phyloP scores from a whole-genome alignment of 2,329 filamentous ascomycete species.

The Aspergillus tamarii region DNA sequence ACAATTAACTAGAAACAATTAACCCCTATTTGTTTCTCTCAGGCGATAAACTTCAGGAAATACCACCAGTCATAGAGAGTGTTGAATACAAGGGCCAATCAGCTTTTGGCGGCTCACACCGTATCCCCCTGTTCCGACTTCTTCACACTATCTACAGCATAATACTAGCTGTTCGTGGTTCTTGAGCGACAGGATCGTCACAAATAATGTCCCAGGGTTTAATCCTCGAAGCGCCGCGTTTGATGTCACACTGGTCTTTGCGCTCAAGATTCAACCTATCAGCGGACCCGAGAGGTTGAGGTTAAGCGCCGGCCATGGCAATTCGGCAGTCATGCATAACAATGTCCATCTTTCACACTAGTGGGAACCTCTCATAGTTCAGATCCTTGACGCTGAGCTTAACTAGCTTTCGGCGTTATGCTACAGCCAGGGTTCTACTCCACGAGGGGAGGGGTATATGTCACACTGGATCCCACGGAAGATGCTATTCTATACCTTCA shows the following conservation, averaged over 20 bases:
- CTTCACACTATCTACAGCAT: conserved; percentile 3
- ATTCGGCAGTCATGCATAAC: conserved; percentile 18
- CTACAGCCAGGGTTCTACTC: neutral
- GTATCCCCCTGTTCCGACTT: neutral
- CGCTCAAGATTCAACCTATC: conserved; percentile 25
- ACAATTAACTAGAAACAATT: neutral
- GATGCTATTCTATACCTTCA: conserved; percentile 1
- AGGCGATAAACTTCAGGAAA: neutral
- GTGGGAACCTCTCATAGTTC: conserved; percentile 24
- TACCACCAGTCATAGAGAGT: neutral
- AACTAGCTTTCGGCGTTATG: conserved; percentile 8
- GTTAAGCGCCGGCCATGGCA: conserved; percentile 34
- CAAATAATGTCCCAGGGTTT: conserved; percentile 15
- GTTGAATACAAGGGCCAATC: neutral
- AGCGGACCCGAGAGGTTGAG: conserved; percentile 16
- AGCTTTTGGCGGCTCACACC: neutral
- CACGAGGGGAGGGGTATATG: conserved; percentile 13
- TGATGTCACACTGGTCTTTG: conserved; percentile 13
- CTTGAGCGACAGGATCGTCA: conserved; percentile 12
- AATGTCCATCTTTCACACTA: conserved; percentile 26
- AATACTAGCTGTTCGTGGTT: conserved; percentile 6
- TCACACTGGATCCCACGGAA: conserved; percentile 6
- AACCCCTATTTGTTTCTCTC: neutral
- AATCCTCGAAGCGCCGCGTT: conserved; percentile 21
- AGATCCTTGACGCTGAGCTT: conserved; percentile 25